Conservation (phyloP, 257 asterid genomes). For the Solanum dulcamara region DNA sequence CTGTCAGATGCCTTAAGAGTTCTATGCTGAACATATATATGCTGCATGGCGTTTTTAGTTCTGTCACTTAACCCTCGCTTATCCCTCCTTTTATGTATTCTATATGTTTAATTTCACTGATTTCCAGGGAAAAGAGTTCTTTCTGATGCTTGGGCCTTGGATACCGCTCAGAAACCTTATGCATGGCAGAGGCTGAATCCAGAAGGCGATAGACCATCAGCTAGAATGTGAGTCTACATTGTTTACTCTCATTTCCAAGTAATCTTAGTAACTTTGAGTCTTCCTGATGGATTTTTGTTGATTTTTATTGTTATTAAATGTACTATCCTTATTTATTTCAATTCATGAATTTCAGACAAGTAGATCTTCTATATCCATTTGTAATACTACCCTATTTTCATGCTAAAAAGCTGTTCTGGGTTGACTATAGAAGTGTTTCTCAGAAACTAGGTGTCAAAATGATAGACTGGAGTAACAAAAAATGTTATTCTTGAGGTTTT, state of each 20-base stretch:
- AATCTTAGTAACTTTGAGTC: background rate
- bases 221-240: conserved; percentile 70
- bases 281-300: background rate
- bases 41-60: background rate
- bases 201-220: conserved; percentile 91
- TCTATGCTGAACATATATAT: background rate
- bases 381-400: background rate
- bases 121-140: conserved; percentile 81
- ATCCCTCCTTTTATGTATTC: background rate
- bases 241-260: background rate
- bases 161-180: conserved; percentile 97
- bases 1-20: background rate
- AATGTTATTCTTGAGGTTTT: background rate
- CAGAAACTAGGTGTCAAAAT: background rate
- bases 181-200: conserved; percentile 95
- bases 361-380: background rate
- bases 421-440: background rate
- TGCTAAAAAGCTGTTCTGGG: background rate
- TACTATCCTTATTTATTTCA: background rate
- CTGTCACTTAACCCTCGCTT: background rate
- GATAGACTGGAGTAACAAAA: background rate
- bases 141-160: conserved; percentile 98
- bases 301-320: background rate
- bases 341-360: background rate
- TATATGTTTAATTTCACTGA: background rate